Percentiles rank a stretch among this genome's conserved stretches.
Conservation (phyloP, 495 filamentous ascomycete species). For the Mytilinidion resinicola region DNA sequence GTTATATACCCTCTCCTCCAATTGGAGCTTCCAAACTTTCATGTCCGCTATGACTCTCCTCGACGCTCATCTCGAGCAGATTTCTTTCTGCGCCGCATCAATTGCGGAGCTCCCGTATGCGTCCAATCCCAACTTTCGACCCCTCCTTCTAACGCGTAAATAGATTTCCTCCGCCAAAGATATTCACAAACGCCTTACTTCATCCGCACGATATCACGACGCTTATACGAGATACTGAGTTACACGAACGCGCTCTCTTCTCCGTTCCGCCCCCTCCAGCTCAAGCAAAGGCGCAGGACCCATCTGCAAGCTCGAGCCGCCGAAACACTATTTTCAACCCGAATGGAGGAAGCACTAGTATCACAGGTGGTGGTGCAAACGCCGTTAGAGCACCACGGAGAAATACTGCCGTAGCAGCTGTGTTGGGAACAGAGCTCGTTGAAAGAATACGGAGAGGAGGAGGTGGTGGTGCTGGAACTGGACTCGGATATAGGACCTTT, state of each 20-base stretch:
- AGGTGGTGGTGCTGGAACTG: slow-evolving; percentile 37
- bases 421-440: slow-evolving; percentile 81
- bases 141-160: slow-evolving; percentile 1
- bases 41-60: slow-evolving; percentile 58
- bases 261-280: slow-evolving; percentile 68
- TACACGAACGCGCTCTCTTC: slow-evolving; percentile 92
- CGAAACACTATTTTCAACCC: slow-evolving; percentile 44
- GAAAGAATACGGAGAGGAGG: slow-evolving; percentile 64
- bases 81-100: slow-evolving; percentile 70
- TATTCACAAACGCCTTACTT: slow-evolving; percentile 91
- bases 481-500: slow-evolving; percentile 28
- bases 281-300: slow-evolving; percentile 31
- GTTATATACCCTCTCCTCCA: neutral
- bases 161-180: slow-evolving; percentile 80
- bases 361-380: slow-evolving; percentile 47
- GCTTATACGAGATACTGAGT: slow-evolving; percentile 89
- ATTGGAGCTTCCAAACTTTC: neutral
- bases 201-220: slow-evolving; percentile 85
- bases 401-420: slow-evolving; percentile 83
- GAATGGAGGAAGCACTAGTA: slow-evolving; percentile 32
- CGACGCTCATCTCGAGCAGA: slow-evolving; percentile 83
- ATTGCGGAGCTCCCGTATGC: slow-evolving; percentile 78
- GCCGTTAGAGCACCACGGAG: slow-evolving; percentile 54
- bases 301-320: slow-evolving; percentile 42
- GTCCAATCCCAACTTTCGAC: neutral